phyloP scores from a whole-genome alignment of 495 filamentous ascomycete species.

The Penicillium ucsense region DNA sequence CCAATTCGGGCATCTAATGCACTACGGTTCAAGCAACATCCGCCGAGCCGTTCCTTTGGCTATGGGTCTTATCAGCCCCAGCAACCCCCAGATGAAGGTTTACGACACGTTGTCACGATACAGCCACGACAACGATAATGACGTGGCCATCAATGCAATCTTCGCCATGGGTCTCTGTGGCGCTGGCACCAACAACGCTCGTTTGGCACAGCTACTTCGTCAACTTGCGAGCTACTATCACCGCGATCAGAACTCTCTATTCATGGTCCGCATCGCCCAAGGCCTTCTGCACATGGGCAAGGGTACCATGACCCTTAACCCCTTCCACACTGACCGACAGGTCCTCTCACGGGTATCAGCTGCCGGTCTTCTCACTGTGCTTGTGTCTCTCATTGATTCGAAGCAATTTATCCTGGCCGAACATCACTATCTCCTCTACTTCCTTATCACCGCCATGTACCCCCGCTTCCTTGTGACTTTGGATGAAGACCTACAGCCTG shows the following conservation, averaged over 20 bases:
- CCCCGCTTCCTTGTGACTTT: slow-evolving; percentile 93
- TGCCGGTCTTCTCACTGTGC: slow-evolving; percentile 79
- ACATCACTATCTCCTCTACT: slow-evolving; percentile 94
- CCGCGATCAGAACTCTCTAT: slow-evolving; percentile 86
- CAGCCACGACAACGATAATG: slow-evolving; percentile 97
- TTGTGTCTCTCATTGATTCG: slow-evolving; percentile 86
- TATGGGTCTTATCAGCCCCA: slow-evolving; percentile 91
- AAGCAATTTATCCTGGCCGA: slow-evolving; percentile 87
- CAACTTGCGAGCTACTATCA: slow-evolving; percentile 98
- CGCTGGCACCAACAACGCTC: slow-evolving; percentile 95
- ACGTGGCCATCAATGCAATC: slow-evolving; percentile 96
- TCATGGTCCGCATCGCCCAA: slow-evolving; percentile 99
- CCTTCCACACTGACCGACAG: slow-evolving; percentile 97
- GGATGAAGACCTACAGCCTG: slow-evolving; percentile 84
- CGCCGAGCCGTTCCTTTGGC: slow-evolving; percentile 93
- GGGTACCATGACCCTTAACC: slow-evolving; percentile 87
- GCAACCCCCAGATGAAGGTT: slow-evolving; percentile 99
- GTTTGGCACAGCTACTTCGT: slow-evolving; percentile 85
- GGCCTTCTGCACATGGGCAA: slow-evolving; percentile 99
- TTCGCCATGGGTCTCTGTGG: slow-evolving; percentile 98
- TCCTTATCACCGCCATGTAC: slow-evolving; percentile 94
- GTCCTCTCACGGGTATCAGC: slow-evolving; percentile 86
- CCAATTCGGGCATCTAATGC: slow-evolving; percentile 97
- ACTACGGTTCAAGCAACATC: slow-evolving; percentile 96
- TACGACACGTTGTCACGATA: slow-evolving; percentile 98